Evolutionary conservation across 2,329 filamentous ascomycete genomes (phyloP), one percentile per base, ranked within the genome.

Genomic region (Coniochaeta sp.): DNA sequence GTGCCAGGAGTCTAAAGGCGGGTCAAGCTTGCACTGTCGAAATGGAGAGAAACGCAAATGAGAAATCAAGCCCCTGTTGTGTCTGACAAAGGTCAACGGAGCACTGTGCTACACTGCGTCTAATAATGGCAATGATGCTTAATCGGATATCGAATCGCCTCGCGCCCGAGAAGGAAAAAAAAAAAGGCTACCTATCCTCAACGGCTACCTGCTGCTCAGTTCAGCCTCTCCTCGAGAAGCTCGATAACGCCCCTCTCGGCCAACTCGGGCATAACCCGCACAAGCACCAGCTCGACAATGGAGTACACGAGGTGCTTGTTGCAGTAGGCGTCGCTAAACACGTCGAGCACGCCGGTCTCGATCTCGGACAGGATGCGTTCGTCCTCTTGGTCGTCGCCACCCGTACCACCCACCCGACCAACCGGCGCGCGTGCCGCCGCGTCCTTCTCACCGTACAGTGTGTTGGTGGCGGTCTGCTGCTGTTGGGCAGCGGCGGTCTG

Each of bases 241-340:
- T 91, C 89, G 59, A 80, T 79, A 32, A 91, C 82, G 40, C 86
- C 85, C 70, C 84, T 86, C 67, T 91, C 89, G 59, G 81, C 81
- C 67, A 98, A 72, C 75, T 99, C 95, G 4, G 95, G 95, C 70
- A 96, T 84, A 63, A 98, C 74, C 64, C 89, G 85, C 60, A 91
- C 83, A n/a, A 97, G 78, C 2, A 96, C 72, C 61, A 93, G 75
- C 75, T 99, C 95, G 36, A 98, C 76, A 55, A 95, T 79, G 52
- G 85, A 81, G 70, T 96, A 96, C 66, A 96, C 78, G 34, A 98
- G 77, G 75, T 97, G 92, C 76, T 93, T 96, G 75, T 99, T 99
- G 75, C 92, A 89, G 75, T 96, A 96, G 58, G 83, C 79, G 73
- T 97, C 92, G 17, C 83, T 84, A 65, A 96, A 88, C 40, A 93